Conservation (phyloP, 75 land plant genomes). For the Adiantum capillusveneris region DNA sequence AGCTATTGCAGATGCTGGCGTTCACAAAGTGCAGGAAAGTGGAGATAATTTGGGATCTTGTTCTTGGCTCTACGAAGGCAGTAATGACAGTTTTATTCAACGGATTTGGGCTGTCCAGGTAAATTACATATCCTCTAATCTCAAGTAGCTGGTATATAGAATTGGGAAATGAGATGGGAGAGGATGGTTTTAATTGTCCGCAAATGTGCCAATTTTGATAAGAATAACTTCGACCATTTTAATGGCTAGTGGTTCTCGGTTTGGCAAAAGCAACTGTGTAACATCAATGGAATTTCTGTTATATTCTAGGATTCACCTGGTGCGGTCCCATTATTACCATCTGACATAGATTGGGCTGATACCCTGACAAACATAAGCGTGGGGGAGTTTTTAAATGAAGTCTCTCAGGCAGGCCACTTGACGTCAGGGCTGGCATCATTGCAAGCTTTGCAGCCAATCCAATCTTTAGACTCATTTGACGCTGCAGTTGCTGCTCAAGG, state of each 20-base stretch:
- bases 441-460: constrained; percentile 20
- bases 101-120: constrained; percentile 16
- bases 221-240: no score
- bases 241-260: no score
- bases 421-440: constrained; percentile 10
- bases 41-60: background rate
- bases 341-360: constrained; percentile 68
- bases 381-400: constrained; percentile 53
- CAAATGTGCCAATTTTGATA: background rate
- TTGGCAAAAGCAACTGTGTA: no score
- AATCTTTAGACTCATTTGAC: constrained; percentile 71
- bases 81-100: constrained; percentile 19
- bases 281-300: no score
- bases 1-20: background rate
- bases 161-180: no score
- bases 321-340: constrained; percentile 15
- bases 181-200: background rate
- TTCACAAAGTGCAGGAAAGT: background rate
- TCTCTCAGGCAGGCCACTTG: constrained; percentile 25
- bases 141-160: no score
- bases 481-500: constrained; percentile 70
- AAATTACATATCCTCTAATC: no score
- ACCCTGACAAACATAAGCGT: constrained; percentile 64
- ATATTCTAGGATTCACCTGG: background rate
- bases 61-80: constrained; percentile 19